phyloP scores from a whole-genome alignment of 345 rosid genomes.

The Theobroma cacao region DNA sequence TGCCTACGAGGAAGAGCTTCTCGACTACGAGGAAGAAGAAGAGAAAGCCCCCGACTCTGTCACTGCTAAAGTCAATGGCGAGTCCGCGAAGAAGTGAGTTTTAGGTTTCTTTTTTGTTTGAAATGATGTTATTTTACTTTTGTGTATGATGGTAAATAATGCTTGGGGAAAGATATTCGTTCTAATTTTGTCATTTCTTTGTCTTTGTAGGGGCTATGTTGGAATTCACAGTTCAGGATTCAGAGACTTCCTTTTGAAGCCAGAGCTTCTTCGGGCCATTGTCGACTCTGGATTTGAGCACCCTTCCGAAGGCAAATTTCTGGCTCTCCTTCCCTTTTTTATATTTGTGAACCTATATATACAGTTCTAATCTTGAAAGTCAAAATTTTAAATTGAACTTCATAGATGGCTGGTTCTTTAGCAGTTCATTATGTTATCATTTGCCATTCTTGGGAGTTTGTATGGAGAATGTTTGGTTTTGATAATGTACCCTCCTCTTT shows the following conservation, averaged over 20 bases:
- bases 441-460: background rate
- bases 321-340: background rate
- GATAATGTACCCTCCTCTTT: background rate
- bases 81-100: constrained; percentile 81
- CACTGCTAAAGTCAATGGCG: constrained; percentile 72
- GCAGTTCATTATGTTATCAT: background rate
- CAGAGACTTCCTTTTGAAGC: constrained; percentile 99
- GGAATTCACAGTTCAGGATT: constrained; percentile 99
- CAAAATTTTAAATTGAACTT: background rate
- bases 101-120: background rate
- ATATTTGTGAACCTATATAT: background rate
- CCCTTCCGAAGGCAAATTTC: constrained; percentile 85
- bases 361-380: background rate
- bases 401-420: background rate
- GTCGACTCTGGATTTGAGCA: constrained; percentile 99
- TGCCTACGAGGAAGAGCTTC: constrained; percentile 98
- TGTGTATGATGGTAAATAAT: background rate
- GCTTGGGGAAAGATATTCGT: background rate
- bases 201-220: constrained; percentile 71
- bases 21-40: constrained; percentile 96
- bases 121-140: background rate
- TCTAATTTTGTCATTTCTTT: background rate
- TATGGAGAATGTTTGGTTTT: background rate
- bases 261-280: constrained; percentile 96
- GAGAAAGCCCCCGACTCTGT: constrained; percentile 78